Percentiles rank a stretch among this genome's conserved stretches.
Evolutionary conservation across 495 filamentous ascomycete genomes (phyloP).

Genomic region (Aspergillus sparsus): DNA sequence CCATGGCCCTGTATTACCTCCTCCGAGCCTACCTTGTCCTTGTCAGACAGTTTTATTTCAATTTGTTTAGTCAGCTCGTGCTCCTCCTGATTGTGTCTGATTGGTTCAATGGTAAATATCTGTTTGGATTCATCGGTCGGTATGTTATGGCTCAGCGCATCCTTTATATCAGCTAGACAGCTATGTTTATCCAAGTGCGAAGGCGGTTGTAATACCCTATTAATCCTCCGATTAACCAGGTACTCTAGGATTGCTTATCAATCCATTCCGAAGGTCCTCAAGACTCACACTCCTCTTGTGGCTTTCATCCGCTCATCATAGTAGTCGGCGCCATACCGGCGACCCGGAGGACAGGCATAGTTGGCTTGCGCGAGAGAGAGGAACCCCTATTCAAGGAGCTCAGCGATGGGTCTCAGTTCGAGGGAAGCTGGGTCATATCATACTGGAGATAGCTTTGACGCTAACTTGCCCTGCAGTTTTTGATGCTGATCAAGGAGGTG

Average conservation of each 20-base stretch:
- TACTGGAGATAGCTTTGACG: conserved; percentile 58
- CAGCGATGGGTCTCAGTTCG: conserved; percentile 12
- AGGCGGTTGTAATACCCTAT: conserved; percentile 29
- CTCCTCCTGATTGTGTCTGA: conserved; percentile 7
- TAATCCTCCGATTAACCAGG: conserved; percentile 12
- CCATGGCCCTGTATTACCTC: background rate
- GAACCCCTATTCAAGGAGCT: conserved; percentile 44
- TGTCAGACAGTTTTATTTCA: conserved; percentile 8
- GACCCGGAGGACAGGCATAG: conserved; percentile 62
- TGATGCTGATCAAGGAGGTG: conserved; percentile 70
- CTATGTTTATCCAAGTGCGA: conserved; percentile 8
- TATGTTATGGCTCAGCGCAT: background rate
- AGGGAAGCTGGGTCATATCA: conserved; percentile 8
- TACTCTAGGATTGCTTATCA: background rate
- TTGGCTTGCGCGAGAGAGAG: conserved; percentile 68
- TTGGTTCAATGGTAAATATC: conserved; percentile 22
- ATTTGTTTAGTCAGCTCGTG: conserved; percentile 15
- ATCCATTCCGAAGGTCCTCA: conserved; percentile 1
- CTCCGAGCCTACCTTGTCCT: too few relatives aligned
- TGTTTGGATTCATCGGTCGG: conserved; percentile 2
- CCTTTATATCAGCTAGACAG: conserved; percentile 4
- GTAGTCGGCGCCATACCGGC: conserved; percentile 64
- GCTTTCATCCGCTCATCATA: conserved; percentile 77
- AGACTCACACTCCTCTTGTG: conserved; percentile 43
- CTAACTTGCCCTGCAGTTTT: conserved; percentile 55